Conservation (phyloP, 2,329 filamentous ascomycete genomes). For the Cordyceps militaris region DNA sequence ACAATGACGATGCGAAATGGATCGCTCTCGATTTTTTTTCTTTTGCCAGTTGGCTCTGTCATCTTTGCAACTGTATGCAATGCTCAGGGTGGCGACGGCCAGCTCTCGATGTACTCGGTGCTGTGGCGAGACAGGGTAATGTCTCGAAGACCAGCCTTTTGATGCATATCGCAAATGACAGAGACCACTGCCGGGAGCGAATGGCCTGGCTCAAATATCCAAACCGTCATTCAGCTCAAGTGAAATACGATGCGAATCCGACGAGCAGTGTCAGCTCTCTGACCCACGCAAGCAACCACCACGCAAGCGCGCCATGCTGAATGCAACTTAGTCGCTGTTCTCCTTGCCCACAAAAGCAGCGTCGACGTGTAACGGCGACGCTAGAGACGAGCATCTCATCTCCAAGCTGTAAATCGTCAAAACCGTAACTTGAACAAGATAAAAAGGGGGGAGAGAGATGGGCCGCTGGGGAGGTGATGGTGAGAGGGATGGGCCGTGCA, state of each 20-base stretch:
- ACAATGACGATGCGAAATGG: constrained; percentile 32
- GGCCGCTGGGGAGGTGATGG: neutral
- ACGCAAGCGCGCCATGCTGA: constrained; percentile 1
- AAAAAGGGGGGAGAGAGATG: neutral
- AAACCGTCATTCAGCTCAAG: neutral
- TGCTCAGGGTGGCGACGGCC: too few species aligned
- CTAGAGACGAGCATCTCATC: neutral
- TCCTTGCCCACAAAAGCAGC: neutral
- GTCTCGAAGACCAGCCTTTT: too few species aligned
- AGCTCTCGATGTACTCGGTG: too few species aligned
- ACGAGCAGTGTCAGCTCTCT: neutral
- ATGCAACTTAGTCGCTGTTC: neutral
- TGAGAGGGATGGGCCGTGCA: neutral
- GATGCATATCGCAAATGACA: too few species aligned
- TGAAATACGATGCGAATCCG: constrained; percentile 6
- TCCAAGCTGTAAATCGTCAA: neutral
- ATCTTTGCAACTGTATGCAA: too few species aligned
- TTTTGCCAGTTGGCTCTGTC: neutral
- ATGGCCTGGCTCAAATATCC: too few species aligned
- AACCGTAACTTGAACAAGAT: neutral
- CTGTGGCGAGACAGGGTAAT: too few species aligned
- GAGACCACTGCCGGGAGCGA: too few species aligned
- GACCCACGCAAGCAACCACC: constrained; percentile 3
- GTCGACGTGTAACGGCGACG: neutral
- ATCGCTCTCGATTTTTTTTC: neutral